Evolutionary conservation across 768 basidiomycete species (phyloP), one percentile per base, ranked within the genome.

Genomic region (Trametes sanguinea): DNA sequence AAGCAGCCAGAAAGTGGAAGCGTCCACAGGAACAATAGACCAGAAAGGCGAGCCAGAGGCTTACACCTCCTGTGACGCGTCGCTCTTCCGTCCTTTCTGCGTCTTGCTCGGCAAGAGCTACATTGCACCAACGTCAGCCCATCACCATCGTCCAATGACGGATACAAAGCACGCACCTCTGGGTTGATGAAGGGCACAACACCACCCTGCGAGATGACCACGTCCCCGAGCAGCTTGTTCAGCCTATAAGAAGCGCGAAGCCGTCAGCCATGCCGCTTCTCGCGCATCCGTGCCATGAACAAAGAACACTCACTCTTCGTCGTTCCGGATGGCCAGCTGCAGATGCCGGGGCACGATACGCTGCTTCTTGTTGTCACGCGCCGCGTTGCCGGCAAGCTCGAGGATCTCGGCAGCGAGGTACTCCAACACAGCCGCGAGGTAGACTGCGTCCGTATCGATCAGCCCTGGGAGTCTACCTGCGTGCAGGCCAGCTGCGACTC

Each of bases 311-410:
- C 66, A 88, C 88, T 92, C 94, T 76, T 95, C 93, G 65, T 95
- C 94, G 75, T 95, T 94, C 51, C 95, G 86, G 76, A 97, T 94
- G 64, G 94, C 94, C 64, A 96, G 86, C 75, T 97, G 94, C 50
- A 96, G 79, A 76, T 97, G 95, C 75, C 95, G 89, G 47, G 94
- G 94, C 43, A 95, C 92, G 70, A 96, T 95, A 85, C 94, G 93
- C 66, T 93, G 89, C 80, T 95, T 92, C 83, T 92, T 93, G 83
- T 93, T 93, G 77, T 90, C 91, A 59, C 91, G 88, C 37, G 92
- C 91, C 46, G 92, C 91, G 57, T 92, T 90, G 40, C 94, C 94
- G 62, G 94, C 94, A 44, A 96, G 80, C 78, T 96, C 94, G 68
- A 96, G 85, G 74, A 96, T 95, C 75, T 96, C 94, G 47, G 94